Conservation (phyloP, 441 rosid species). For the Aquilaria agallochum region DNA sequence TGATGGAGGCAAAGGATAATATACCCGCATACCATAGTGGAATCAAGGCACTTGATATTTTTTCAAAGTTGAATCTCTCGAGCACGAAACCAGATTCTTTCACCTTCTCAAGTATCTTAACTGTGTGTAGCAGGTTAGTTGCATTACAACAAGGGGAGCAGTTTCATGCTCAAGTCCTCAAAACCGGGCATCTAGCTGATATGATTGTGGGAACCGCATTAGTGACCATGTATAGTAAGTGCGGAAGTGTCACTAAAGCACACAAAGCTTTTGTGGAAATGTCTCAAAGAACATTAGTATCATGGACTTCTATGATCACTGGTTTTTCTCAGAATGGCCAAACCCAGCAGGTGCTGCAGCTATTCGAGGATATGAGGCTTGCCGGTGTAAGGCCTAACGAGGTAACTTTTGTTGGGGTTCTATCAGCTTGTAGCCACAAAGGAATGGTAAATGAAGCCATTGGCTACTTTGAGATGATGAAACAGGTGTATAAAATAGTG, state of each 20-base stretch:
- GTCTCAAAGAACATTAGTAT: conserved; percentile 47
- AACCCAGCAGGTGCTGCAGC: conserved; percentile 40
- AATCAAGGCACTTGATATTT: conserved; percentile 35
- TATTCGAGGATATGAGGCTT: conserved; percentile 51
- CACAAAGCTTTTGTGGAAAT: conserved; percentile 47
- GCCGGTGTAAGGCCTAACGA: conserved; percentile 48
- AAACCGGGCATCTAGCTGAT: conserved; percentile 47
- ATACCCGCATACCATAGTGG: conserved; percentile 33
- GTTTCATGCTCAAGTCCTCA: conserved; percentile 49
- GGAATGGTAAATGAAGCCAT: conserved; percentile 51
- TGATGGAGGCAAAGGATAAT: conserved; percentile 39
- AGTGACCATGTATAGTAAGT: conserved; percentile 49
- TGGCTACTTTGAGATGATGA: conserved; percentile 44
- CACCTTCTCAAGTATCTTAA: conserved; percentile 46
- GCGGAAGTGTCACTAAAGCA: conserved; percentile 48
- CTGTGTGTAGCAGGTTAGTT: conserved; percentile 36
- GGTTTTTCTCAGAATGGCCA: conserved; percentile 39
- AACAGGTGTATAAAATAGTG: conserved; percentile 34
- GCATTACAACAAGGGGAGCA: conserved; percentile 55
- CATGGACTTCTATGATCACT: conserved; percentile 66
- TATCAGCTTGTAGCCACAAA: conserved; percentile 49
- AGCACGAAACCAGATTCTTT: conserved; percentile 41
- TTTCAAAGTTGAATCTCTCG: conserved; percentile 28
- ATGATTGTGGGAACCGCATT: conserved; percentile 51
- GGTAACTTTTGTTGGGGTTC: conserved; percentile 49